Percentiles rank a stretch among this genome's conserved stretches.
Conservation (phyloP, 306 rosid genomes). For the Cajanus cajan region DNA sequence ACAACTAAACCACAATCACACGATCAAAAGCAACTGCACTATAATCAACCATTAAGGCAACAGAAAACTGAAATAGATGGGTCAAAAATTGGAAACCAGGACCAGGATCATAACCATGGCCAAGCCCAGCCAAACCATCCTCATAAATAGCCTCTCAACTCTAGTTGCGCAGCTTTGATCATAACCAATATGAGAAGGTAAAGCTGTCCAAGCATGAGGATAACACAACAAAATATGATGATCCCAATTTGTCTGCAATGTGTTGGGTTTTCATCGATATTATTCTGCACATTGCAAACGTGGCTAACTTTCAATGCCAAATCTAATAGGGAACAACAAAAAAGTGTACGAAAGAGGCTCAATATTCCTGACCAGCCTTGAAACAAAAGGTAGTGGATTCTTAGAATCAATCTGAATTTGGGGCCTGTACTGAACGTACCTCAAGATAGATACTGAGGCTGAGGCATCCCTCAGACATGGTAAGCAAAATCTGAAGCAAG, state of each 20-base stretch:
- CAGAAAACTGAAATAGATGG: background rate
- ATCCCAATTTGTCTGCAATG: background rate
- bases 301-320: background rate
- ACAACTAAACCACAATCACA: background rate
- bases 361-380: background rate
- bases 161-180: background rate
- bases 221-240: background rate
- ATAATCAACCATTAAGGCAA: background rate
- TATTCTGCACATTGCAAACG: background rate
- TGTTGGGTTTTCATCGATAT: background rate
- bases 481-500: background rate
- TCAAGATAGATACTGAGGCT: background rate
- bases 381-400: background rate
- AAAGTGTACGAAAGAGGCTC: background rate
- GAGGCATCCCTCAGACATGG: slow-evolving; percentile 15
- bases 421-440: background rate
- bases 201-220: background rate
- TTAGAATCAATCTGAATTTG: background rate
- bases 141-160: background rate
- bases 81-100: background rate
- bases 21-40: background rate
- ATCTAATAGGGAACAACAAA: background rate
- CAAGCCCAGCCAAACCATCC: background rate
- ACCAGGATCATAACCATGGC: background rate
- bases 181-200: background rate